Base-by-base conservation (phyloP, 768 basidiomycete species). In the Leccinum arenicola region DNA sequence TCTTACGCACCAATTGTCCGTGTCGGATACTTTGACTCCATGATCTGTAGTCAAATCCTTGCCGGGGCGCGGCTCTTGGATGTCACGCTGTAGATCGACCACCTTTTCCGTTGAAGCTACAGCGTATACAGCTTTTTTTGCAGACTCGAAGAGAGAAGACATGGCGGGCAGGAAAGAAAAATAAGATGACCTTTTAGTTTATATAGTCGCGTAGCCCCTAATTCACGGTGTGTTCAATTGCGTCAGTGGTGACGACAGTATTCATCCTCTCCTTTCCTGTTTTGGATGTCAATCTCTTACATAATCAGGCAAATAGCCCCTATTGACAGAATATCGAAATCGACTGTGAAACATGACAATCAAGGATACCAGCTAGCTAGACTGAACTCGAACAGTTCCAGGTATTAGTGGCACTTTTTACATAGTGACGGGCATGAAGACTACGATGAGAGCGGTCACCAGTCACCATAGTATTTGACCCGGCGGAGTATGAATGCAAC, bases 1-100 rank as follows among this genome's bases (percentile, higher is more conserved):
- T 17, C 29, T 47, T 21, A 50, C 58, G 47, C 49, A 84, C 88
- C 87, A 89, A 60, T 82, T 84, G 68, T 89, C 86, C 0, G 87
- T 85, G 63, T 89, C 78, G 0, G 80, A 73, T 15, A 87, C 70
- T 55, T 77, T 79, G 31, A 82, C 78, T 21, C 87, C 88, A 64
- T 82, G 78, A 63, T 88, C 86, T 11, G 84, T 88, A 0, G 86
- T 89, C 61, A 87, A 35, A 53, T 57, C 50, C 4, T 53, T 58
- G 21, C 29, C 56, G n/a, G 61, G 7, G 27, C 14, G 55, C 7
- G 61, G 47, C 19, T 67, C 63, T 49, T 69, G 70, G 9, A 63
- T 69, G 59, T 73, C 71, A 25, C 50, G 62, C 56, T 67, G 65
- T 51, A 74, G 25, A 52, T 72, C 69, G 43, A 14, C 58, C 6